A percentile compares a stretch with the other conserved stretches of the same genome.
phyloP scores from a whole-genome alignment of 176 grass and related monocot species.

The Echinochloa phyllopogon region DNA sequence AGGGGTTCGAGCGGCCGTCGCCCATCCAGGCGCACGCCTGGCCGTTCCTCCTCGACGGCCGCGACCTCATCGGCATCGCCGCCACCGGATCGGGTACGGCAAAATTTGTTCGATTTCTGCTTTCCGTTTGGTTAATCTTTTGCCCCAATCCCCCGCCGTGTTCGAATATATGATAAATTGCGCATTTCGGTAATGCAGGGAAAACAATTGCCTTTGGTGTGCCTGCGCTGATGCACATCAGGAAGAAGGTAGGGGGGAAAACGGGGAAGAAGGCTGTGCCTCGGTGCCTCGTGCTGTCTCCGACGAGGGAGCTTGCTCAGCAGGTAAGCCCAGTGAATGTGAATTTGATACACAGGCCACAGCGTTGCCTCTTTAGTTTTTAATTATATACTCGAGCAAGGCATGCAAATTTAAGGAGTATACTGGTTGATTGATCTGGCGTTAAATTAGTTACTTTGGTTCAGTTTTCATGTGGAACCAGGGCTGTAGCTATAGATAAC shows the following conservation, averaged over 20 bases:
- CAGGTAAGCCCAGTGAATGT: conserved; percentile 54
- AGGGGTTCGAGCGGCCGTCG: conserved; percentile 71
- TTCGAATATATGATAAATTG: background rate
- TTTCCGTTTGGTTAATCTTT: background rate
- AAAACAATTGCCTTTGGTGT: conserved; percentile 98
- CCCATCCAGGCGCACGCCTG: conserved; percentile 91
- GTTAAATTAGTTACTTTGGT: background rate
- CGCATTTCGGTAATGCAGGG: conserved; percentile 47
- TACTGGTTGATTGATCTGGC: background rate
- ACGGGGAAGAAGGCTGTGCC: conserved; percentile 73
- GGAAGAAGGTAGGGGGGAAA: conserved; percentile 63
- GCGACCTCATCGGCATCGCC: conserved; percentile 93
- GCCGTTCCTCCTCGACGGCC: conserved; percentile 82
- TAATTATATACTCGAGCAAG: background rate
- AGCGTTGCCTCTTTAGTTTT: conserved; percentile 21
- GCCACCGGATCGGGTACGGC: conserved; percentile 87
- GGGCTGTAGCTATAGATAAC: background rate
- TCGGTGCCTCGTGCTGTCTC: conserved; percentile 77
- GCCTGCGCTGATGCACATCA: conserved; percentile 84
- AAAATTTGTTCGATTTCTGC: conserved; percentile 3
- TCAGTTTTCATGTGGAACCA: background rate
- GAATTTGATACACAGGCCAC: background rate
- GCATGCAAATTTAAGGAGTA: background rate
- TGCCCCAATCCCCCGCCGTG: background rate
- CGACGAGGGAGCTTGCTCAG: conserved; percentile 96